Percentiles rank a stretch among this genome's conserved stretches.
These are phyloP conservation scores for Annulohypoxylon moriforme DNA, from an alignment of 495 filamentous ascomycete genomes.

Conservation along the genomic window DNA sequence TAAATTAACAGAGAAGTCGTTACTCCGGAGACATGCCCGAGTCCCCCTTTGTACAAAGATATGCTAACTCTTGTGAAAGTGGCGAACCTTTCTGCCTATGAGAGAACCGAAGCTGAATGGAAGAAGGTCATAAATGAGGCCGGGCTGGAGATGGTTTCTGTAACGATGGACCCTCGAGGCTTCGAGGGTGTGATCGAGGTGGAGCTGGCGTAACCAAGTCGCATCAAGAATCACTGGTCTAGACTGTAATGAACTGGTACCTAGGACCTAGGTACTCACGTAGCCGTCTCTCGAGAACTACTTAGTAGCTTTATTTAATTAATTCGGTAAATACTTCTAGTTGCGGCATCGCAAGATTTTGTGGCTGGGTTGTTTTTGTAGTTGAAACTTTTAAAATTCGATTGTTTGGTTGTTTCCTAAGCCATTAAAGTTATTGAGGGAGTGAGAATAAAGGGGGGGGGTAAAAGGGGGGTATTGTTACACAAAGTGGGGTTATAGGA, in stretches of 20 bases:
- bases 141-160: slow-evolving; percentile 53
- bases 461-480: background rate
- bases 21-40: background rate
- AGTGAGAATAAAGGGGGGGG: background rate
- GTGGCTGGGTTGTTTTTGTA: background rate
- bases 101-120: slow-evolving; percentile 58
- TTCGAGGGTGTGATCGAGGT: slow-evolving; percentile 45
- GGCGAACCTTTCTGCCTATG: slow-evolving; percentile 49
- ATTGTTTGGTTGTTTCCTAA: background rate
- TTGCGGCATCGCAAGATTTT: background rate
- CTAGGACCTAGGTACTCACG: background rate
- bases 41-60: background rate
- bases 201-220: slow-evolving; percentile 39
- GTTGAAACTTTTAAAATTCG: background rate
- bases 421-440: background rate
- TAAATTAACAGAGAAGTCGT: no score
- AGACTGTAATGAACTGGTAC: background rate
- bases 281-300: no score
- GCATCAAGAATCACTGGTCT: background rate
- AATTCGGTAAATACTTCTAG: no score
- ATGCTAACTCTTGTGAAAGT: slow-evolving; percentile 29
- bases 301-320: no score
- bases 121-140: slow-evolving; percentile 50
- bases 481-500: background rate
- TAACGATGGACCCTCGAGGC: slow-evolving; percentile 41